These are phyloP conservation scores for Phaeoacremonium minimum DNA, from an alignment of 2,329 filamentous ascomycete genomes.

Conservation along the genomic window DNA sequence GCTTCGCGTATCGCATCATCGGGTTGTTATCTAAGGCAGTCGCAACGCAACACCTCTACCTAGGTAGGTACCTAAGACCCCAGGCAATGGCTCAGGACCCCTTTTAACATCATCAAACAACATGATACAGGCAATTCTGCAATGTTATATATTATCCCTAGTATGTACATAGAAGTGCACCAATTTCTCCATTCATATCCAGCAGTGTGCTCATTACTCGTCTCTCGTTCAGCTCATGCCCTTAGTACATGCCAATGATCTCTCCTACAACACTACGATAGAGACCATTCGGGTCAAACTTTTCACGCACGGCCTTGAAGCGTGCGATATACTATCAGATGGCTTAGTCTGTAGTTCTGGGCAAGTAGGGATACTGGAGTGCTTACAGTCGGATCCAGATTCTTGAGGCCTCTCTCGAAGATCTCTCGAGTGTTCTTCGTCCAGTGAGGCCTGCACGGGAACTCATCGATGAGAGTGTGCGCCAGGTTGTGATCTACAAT, in stretches of 20 bases:
- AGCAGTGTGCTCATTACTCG: conserved; percentile 1
- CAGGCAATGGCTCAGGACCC: too few relatives aligned
- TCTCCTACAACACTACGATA: conserved; percentile 44
- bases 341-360: too few relatives aligned
- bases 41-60: too few relatives aligned
- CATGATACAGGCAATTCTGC: too few relatives aligned
- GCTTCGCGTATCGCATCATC: too few relatives aligned
- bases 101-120: too few relatives aligned
- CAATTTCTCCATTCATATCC: conserved; percentile 1
- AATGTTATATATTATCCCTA: too few relatives aligned
- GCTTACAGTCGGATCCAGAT: conserved; percentile 38
- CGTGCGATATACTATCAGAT: conserved; percentile 31
- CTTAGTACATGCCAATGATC: conserved; percentile 38
- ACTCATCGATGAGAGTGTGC: conserved; percentile 41
- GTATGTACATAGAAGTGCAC: too few relatives aligned
- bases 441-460: conserved; percentile 48
- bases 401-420: conserved; percentile 36
- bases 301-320: conserved; percentile 42
- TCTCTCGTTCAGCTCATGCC: too few relatives aligned
- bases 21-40: too few relatives aligned
- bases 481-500: conserved; percentile 37
- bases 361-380: too few relatives aligned
- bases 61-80: too few relatives aligned
- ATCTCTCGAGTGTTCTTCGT: conserved; percentile 48
- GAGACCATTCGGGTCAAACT: conserved; percentile 42